Conservation (phyloP, 257 asterid species). For the Solanum medicagineum region DNA sequence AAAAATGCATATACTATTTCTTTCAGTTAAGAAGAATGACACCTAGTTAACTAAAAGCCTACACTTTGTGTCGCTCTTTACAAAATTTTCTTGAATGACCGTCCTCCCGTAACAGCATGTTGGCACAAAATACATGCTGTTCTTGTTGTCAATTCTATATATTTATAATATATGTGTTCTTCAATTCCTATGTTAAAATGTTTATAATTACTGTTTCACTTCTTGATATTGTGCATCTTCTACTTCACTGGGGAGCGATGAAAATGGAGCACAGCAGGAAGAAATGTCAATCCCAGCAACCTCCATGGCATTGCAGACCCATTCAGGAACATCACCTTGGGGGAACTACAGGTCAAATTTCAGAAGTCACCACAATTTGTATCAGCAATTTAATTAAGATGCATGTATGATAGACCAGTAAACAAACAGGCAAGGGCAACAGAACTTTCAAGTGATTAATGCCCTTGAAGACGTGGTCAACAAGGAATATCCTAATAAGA, state of each 20-base stretch:
- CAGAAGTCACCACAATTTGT: background rate
- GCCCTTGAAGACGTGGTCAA: background rate
- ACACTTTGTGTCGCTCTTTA: background rate
- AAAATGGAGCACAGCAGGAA: constrained; percentile 33
- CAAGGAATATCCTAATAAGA: background rate
- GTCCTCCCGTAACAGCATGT: constrained; percentile 23
- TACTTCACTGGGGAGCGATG: background rate
- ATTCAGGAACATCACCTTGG: constrained; percentile 66
- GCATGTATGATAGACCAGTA: background rate
- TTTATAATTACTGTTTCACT: background rate
- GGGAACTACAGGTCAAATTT: constrained; percentile 52
- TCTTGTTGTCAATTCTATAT: background rate
- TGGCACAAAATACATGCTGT: constrained; percentile 26
- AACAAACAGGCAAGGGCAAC: background rate
- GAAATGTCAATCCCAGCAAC: constrained; percentile 93
- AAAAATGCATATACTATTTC: background rate
- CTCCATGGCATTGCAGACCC: constrained; percentile 99
- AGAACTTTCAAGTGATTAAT: background rate
- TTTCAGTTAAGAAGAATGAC: background rate
- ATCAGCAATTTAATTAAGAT: background rate
- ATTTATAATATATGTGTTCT: background rate
- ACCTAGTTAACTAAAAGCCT: background rate
- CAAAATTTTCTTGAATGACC: background rate
- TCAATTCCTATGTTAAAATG: background rate
- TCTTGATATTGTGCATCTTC: background rate